Conservation (phyloP, 1,284 basidiomycete species). For the Garcileccinum viscosum region DNA sequence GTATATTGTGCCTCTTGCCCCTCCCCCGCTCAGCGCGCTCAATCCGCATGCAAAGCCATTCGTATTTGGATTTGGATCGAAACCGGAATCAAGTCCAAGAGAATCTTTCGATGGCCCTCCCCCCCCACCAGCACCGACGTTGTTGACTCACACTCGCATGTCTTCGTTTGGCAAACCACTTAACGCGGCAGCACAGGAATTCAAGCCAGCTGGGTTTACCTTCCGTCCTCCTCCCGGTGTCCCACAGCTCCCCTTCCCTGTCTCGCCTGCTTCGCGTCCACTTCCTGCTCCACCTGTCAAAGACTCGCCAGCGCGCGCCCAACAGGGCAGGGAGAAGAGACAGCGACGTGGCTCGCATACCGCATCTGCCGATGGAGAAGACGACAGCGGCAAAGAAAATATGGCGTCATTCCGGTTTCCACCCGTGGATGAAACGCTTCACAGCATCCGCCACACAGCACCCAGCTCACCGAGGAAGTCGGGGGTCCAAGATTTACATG, state of each 20-base stretch:
- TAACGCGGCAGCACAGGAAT: constrained; percentile 79
- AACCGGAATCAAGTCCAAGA: constrained; percentile 37
- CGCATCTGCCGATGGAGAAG: constrained; percentile 52
- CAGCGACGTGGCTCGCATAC: constrained; percentile 56
- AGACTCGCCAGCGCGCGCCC: constrained; percentile 38
- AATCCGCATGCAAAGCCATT: constrained; percentile 84
- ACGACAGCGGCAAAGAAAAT: constrained; percentile 50
- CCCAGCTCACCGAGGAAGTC: constrained; percentile 45
- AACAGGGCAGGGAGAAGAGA: constrained; percentile 80
- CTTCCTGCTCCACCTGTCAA: constrained; percentile 42
- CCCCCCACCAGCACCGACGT: constrained; percentile 45
- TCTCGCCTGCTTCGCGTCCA: constrained; percentile 40
- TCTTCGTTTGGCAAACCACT: constrained; percentile 71
- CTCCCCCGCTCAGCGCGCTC: constrained; percentile 47
- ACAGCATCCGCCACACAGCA: constrained; percentile 53
- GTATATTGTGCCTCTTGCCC: constrained; percentile 1
- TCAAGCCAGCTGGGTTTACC: constrained; percentile 73
- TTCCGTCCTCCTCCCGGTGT: constrained; percentile 73
- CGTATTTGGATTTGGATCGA: constrained; percentile 67
- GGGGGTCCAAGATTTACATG: constrained; percentile 30
- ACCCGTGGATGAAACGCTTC: constrained; percentile 54
- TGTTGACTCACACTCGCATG: constrained; percentile 57
- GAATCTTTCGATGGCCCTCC: constrained; percentile 38
- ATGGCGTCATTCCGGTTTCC: constrained; percentile 82
- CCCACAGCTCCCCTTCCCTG: constrained; percentile 56